phyloP scores from a whole-genome alignment of 305 asterid species.

The Euphrasia arctica region DNA sequence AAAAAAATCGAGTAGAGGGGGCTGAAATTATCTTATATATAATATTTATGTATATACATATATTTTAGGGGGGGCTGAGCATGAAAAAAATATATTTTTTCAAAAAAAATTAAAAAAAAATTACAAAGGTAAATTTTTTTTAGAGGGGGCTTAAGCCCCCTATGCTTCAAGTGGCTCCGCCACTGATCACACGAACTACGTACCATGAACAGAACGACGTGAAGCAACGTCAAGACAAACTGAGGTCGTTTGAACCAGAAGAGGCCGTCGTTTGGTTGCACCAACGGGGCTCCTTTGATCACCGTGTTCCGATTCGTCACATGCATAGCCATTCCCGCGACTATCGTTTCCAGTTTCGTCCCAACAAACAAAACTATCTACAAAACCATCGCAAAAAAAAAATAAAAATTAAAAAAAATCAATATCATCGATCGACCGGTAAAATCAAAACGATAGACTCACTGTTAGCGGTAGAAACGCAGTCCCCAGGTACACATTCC shows the following conservation, averaged over 20 bases:
- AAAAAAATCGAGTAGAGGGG: too few relatives aligned
- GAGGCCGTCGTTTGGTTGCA: constrained; percentile 51
- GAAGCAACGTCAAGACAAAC: constrained; percentile 52
- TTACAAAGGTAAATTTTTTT: too few relatives aligned
- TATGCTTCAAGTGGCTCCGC: too few relatives aligned
- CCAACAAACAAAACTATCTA: constrained; percentile 57
- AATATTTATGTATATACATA: too few relatives aligned
- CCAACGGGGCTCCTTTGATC: constrained; percentile 59
- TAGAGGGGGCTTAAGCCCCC: too few relatives aligned
- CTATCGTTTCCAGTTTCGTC: constrained; percentile 55
- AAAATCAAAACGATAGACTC: constrained; percentile 19
- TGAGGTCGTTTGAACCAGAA: constrained; percentile 68
- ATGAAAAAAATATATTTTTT: too few relatives aligned
- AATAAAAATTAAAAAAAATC: not conserved
- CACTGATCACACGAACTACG: too few relatives aligned
- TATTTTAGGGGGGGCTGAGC: too few relatives aligned
- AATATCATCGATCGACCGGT: not conserved
- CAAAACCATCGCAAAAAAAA: not conserved
- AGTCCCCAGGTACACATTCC: constrained; percentile 70
- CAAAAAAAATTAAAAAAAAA: too few relatives aligned
- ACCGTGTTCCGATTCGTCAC: constrained; percentile 36
- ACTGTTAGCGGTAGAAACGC: constrained; percentile 63
- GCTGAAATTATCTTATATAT: too few relatives aligned
- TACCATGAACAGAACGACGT: constrained; percentile 58
- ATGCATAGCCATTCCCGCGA: constrained; percentile 60